These are phyloP conservation scores for Claviceps pazoutovae DNA, from an alignment of 2,329 filamentous ascomycete genomes.

Conservation along the genomic window DNA sequence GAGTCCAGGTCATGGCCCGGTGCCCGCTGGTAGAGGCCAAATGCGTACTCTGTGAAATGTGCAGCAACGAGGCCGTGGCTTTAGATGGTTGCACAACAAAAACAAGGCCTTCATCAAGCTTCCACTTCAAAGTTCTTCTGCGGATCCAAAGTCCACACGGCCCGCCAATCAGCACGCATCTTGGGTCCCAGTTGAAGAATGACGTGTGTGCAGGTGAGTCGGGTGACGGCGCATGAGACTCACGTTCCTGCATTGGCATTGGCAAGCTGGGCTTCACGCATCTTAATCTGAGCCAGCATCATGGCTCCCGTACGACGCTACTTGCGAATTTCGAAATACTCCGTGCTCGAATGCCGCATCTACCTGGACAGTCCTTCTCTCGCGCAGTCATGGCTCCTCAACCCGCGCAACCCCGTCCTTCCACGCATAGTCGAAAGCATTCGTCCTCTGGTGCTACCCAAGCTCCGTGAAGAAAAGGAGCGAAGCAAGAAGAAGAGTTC, in stretches of 20 bases:
- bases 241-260: no score
- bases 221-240: not conserved
- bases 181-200: not conserved
- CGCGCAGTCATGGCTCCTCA: conserved; percentile 70
- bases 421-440: conserved; percentile 74
- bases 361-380: conserved; percentile 87
- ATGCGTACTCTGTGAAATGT: not conserved
- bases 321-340: conserved; percentile 80
- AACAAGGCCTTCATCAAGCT: no score
- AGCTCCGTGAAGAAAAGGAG: conserved; percentile 73
- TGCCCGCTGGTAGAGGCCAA: conserved; percentile 3
- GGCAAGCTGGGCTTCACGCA: not conserved
- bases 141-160: not conserved
- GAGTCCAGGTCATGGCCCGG: conserved; percentile 14
- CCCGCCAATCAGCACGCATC: not conserved
- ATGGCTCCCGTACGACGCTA: conserved; percentile 89
- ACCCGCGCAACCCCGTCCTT: conserved; percentile 60
- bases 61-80: not conserved
- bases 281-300: not conserved
- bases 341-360: conserved; percentile 90
- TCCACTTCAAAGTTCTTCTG: not conserved
- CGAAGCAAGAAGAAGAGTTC: conserved; percentile 44
- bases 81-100: not conserved
- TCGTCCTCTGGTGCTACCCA: conserved; percentile 75
- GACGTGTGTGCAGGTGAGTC: not conserved